Evolutionary conservation across 176 grass and related monocot species (phyloP), one percentile per base, ranked within the genome.

Genomic region (Rhynchospora breviuscula): DNA sequence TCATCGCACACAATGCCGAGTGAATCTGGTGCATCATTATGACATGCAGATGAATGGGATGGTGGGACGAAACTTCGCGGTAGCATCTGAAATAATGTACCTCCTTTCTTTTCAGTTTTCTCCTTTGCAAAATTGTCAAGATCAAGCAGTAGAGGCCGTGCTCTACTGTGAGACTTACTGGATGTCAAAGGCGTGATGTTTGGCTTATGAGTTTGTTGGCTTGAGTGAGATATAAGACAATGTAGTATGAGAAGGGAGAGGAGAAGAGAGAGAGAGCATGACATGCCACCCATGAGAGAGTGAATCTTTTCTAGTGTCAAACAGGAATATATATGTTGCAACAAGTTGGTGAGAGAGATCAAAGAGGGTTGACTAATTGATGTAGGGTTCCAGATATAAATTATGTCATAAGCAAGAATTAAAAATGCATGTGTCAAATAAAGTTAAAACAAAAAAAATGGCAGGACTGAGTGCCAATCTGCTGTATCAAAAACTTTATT

Each of bases 41-140:
- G 92, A 88, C 90, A 89, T 12, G 66, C 66, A 10, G 92, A 92
- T 1, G 90, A 90, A 23, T 84, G 79, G 25, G 90, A 94, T 14
- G 87, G 76, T 51, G 90, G 92, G 14, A 88, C 84, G 87, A 88
- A 88, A 21, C 87, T 84, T 0, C 88, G 79, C 6, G 92, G 92
- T 43, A 94, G 85, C 92, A 94, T 94, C 60, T 77, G 87, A 17
- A 86, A 92, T 83, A 92, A 94, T 0, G 79, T 22, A 11, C 33
- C 58, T 25, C 2, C 31, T 33, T 79, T 79, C 49, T 52, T 58
- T 56, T 7, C 5, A 79, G 23, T 1, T 58, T 31, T 79, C 18
- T 79, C 14, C 51, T 79, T 79, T 22, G 22, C 8, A 35, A 58
- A 79, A 29, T 31, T 17, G 21, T 59, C 49, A 17, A 79, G 75